Base-by-base conservation (phyloP, 805 yeast genomes). In the Yamadazyma ubonensis region DNA sequence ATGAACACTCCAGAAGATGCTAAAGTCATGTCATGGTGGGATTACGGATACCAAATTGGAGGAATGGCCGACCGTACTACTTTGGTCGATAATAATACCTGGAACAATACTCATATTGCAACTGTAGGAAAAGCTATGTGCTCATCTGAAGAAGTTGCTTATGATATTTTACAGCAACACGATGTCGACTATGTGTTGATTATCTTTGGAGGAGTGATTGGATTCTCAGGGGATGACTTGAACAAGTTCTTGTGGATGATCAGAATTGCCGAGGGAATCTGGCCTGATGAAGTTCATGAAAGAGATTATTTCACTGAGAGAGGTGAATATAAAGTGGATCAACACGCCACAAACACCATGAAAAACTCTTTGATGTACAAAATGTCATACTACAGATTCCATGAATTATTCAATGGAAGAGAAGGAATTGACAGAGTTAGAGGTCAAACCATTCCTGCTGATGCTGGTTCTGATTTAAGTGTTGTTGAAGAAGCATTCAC, bases 51-150 rank as follows among this genome's bases (percentile, higher is more conserved):
- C 66, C 99, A 93, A 71, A 93, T 93, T 56, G 99, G 99, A 54
- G 99, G 99, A 48, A 93, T 93, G 98, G 99, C 99, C 33, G 99
- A 93, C 67, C 80, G 99, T 59, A 91, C 98, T 49, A 93, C 99
- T 5, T 74, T 93, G 52, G 99, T 95, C 28, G 99, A 93, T 65
- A 93, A 93, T 76, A 93, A 93, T 69, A 93, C 99, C 8, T 93
- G 99, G 99, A 93, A 93, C 63, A 93, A 93, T 71, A 93, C 99
- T 3, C 99, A 93, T 62, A 95, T 93, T 65, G 99, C 99, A 51
- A 89, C 96, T 11, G 99, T 93, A 40, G 99, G 99, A 55, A 89
- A 89, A 64, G 98, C 98, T 14, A 88, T 93, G 96, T 79, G 95
- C 16, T 83, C 95, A 9, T 65, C 79, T 15, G 98, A 93, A 61